Percentiles rank a stretch among this genome's conserved stretches.
Conservation (phyloP, 176 grass and related monocot species). For the Phoenix roebelenii region DNA sequence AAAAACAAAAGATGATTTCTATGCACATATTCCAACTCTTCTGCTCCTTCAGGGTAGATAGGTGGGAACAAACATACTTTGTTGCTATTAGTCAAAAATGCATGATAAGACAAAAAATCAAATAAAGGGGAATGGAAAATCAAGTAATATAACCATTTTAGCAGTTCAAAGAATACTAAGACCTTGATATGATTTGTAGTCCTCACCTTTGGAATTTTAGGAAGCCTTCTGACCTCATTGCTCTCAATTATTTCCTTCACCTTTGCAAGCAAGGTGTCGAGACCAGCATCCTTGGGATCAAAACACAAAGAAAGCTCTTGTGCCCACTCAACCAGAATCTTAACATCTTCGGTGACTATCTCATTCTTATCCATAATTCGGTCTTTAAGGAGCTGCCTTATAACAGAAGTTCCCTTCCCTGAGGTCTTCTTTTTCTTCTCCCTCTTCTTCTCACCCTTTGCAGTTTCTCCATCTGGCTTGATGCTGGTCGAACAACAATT, state of each 20-base stretch:
- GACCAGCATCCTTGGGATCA: conserved; percentile 55
- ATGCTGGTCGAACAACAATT: conserved; percentile 7
- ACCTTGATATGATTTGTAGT: neutral
- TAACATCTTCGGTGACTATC: conserved; percentile 28
- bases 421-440: conserved; percentile 87
- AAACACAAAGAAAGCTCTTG: conserved; percentile 37
- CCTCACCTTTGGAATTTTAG: conserved; percentile 96
- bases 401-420: conserved; percentile 66
- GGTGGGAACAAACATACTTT: too few relatives aligned
- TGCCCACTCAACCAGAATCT: conserved; percentile 38
- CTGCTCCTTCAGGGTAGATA: too few relatives aligned
- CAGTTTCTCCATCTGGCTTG: conserved; percentile 24
- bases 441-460: conserved; percentile 65
- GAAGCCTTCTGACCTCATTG: conserved; percentile 95
- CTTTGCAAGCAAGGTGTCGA: conserved; percentile 52
- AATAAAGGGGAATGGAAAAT: too few relatives aligned
- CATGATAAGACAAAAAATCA: too few relatives aligned
- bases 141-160: too few relatives aligned
- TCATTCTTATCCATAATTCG: conserved; percentile 28
- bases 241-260: conserved; percentile 94
- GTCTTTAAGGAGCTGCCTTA: conserved; percentile 60
- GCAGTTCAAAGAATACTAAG: too few relatives aligned
- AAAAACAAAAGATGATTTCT: too few relatives aligned
- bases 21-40: too few relatives aligned
- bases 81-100: too few relatives aligned